These are phyloP conservation scores for Rhizopogon vinicolor DNA, from an alignment of 768 basidiomycete species.

Conservation along the genomic window DNA sequence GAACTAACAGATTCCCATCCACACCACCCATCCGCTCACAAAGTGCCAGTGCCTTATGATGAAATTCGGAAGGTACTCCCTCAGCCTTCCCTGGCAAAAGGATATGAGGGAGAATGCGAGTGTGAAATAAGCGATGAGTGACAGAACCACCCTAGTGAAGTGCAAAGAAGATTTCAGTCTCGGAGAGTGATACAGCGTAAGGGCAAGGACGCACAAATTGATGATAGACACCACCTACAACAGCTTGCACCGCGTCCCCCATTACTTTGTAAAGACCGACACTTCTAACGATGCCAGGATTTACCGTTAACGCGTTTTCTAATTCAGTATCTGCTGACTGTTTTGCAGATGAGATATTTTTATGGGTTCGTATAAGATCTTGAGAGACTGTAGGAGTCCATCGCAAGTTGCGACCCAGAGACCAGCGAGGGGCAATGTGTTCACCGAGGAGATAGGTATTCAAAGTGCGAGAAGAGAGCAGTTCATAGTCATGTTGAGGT, in stretches of 20 bases:
- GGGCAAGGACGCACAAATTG: constrained; percentile 62
- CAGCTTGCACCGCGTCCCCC: constrained; percentile 71
- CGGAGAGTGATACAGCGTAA: constrained; percentile 10
- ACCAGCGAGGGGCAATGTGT: constrained; percentile 72
- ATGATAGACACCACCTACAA: constrained; percentile 72
- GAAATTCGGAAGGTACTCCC: constrained; percentile 27
- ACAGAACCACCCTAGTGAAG: constrained; percentile 26
- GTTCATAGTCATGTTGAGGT: constrained; percentile 52
- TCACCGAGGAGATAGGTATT: constrained; percentile 73
- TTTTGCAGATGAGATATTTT: constrained; percentile 2
- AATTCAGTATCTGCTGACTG: constrained; percentile 21
- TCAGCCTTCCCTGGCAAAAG: constrained; percentile 21
- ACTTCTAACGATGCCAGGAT: constrained; percentile 37
- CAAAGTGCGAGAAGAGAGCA: constrained; percentile 49
- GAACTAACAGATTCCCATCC: constrained; percentile 15
- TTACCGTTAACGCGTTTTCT: constrained; percentile 21
- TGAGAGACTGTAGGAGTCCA: constrained; percentile 62
- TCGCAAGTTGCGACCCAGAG: constrained; percentile 63
- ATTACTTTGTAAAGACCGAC: constrained; percentile 75
- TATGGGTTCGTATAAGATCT: constrained; percentile 23
- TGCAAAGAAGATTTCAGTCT: background rate
- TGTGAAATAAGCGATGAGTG: constrained; percentile 29
- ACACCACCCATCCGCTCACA: constrained; percentile 28
- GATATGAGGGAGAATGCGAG: constrained; percentile 29
- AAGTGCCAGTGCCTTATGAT: constrained; percentile 17